Conservation (phyloP, 768 basidiomycete species). For the Lactarius pseudohatsudake region DNA sequence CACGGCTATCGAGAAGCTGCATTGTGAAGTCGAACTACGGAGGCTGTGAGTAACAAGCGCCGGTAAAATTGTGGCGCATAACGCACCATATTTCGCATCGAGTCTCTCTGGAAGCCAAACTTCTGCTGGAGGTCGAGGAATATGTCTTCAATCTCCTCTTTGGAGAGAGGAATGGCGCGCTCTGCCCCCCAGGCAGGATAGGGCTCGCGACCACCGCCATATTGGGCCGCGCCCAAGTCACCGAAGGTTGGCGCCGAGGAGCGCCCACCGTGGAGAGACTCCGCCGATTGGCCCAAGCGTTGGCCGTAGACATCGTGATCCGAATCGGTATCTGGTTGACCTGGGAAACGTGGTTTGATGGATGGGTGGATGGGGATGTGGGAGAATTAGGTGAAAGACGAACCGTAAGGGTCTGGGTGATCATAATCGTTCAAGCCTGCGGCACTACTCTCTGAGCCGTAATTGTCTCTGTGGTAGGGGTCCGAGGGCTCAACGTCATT, state of each 20-base stretch:
- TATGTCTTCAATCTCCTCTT: constrained; percentile 99
- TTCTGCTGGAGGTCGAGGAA: constrained; percentile 97
- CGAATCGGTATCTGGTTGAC: constrained; percentile 81
- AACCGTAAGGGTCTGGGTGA: constrained; percentile 55
- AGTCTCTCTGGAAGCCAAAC: constrained; percentile 96
- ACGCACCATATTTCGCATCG: constrained; percentile 90
- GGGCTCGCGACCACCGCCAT: constrained; percentile 64
- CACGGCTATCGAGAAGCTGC: constrained; percentile 95
- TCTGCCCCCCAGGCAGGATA: constrained; percentile 95
- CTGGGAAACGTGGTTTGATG: constrained; percentile 38
- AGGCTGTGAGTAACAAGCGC: constrained; percentile 11
- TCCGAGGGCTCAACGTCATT: constrained; percentile 73
- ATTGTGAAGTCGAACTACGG: constrained; percentile 92
- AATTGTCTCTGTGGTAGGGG: constrained; percentile 63
- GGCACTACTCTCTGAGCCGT: constrained; percentile 68
- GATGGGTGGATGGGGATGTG: background rate
- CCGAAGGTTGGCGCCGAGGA: constrained; percentile 72
- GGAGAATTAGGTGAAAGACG: background rate
- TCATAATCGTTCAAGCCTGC: constrained; percentile 59
- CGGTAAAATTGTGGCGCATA: background rate
- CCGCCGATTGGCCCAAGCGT: constrained; percentile 70
- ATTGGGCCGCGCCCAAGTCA: constrained; percentile 52
- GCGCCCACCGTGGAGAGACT: constrained; percentile 70
- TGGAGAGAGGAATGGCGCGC: constrained; percentile 92
- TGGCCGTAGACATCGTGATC: constrained; percentile 72